Percentiles rank a stretch among this genome's conserved stretches.
Evolutionary conservation across 192 early-diverging fungal species (phyloP).

Genomic region (Podila epicladia): DNA sequence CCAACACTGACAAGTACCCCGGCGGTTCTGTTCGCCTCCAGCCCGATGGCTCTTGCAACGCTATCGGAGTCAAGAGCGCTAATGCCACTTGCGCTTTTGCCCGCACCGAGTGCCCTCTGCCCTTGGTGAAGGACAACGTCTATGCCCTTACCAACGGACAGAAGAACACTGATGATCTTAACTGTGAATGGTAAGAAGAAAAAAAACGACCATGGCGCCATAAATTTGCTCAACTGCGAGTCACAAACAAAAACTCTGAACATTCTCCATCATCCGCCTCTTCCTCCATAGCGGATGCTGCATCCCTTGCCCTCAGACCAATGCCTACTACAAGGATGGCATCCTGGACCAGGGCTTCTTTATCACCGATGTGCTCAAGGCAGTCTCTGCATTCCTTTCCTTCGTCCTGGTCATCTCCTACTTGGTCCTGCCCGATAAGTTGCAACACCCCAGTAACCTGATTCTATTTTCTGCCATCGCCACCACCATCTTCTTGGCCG

Average conservation of each 20-base stretch:
- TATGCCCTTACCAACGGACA: conserved; percentile 28
- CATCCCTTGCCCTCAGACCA: conserved; percentile 58
- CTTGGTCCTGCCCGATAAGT: conserved; percentile 56
- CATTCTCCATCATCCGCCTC: neutral
- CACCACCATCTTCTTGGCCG: conserved; percentile 52
- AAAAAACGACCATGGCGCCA: neutral
- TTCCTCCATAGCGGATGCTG: conserved; percentile 51
- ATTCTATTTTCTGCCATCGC: conserved; percentile 55
- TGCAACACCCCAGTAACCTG: conserved; percentile 59
- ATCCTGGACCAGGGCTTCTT: conserved; percentile 53
- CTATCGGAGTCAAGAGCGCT: conserved; percentile 26
- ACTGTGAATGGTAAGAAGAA: conserved; percentile 23
- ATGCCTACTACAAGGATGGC: conserved; percentile 56
- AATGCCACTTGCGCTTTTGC: conserved; percentile 41
- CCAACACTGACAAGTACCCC: conserved; percentile 18
- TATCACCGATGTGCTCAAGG: conserved; percentile 58
- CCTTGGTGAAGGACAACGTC: conserved; percentile 52
- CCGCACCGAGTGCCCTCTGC: conserved; percentile 41
- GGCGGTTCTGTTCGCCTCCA: conserved; percentile 18
- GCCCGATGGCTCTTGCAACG: conserved; percentile 32
- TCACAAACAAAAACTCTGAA: neutral
- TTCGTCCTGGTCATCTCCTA: conserved; percentile 56
- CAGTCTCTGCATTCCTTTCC: conserved; percentile 43
- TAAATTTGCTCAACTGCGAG: neutral
- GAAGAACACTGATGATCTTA: conserved; percentile 27